These are phyloP conservation scores for Tetraselmis chui DNA, from an alignment of 139 green algal genomes.

Conservation along the genomic window DNA sequence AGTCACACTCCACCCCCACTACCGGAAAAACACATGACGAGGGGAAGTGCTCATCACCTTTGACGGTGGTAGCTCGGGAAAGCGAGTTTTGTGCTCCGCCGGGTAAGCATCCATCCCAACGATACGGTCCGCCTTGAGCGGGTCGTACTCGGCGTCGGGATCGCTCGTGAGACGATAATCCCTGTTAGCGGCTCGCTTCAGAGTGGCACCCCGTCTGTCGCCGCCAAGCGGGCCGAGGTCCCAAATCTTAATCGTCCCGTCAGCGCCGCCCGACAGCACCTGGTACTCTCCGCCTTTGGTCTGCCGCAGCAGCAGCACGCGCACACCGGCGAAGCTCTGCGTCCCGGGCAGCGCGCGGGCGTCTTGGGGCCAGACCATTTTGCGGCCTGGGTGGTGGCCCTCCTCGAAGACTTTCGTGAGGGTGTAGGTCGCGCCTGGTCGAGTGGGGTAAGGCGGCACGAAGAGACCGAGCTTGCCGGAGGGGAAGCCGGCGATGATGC, in stretches of 20 bases:
- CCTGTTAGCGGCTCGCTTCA: background rate
- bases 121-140: background rate
- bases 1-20: no score
- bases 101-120: background rate
- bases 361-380: conserved; percentile 31
- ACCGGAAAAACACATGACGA: no score
- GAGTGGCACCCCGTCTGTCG: background rate
- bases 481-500: conserved; percentile 46
- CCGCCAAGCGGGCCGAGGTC: background rate
- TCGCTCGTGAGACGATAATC: conserved; percentile 1
- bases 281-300: background rate
- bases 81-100: conserved; percentile 14
- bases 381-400: conserved; percentile 26
- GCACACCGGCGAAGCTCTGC: conserved; percentile 13
- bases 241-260: conserved; percentile 2
- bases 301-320: background rate
- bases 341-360: conserved; percentile 7
- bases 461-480: conserved; percentile 37
- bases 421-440: conserved; percentile 28
- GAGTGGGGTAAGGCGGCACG: conserved; percentile 47
- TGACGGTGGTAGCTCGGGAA: background rate
- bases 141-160: conserved; percentile 3
- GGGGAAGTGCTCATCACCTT: no score
- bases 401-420: conserved; percentile 31
- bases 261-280: conserved; percentile 8